Percentiles rank a stretch among this genome's conserved stretches.
phyloP scores from a whole-genome alignment of 352 stramenopile species.

The Pythium utonaiense region DNA sequence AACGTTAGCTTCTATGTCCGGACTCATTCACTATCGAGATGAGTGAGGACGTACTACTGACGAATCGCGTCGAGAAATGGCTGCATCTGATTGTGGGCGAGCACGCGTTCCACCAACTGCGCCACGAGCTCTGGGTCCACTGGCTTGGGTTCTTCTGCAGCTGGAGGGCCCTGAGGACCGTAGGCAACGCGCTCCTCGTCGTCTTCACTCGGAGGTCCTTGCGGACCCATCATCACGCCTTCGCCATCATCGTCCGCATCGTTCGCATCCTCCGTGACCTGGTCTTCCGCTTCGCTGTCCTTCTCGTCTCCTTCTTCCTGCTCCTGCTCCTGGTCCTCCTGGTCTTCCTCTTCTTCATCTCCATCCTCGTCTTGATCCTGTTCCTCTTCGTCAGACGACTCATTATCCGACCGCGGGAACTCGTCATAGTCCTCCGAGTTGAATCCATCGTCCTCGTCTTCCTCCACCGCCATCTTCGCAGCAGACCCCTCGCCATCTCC shows the following conservation, averaged over 20 bases:
- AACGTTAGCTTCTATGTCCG: not conserved
- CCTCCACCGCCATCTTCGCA: constrained; percentile 1
- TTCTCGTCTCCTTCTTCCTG: constrained; percentile 1
- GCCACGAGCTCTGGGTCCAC: constrained; percentile 25
- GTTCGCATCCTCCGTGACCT: not conserved
- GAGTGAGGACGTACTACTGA: constrained; percentile 20
- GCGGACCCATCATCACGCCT: not conserved
- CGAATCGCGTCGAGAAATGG: constrained; percentile 58
- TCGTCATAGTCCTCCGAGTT: constrained; percentile 43
- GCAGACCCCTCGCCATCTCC: not conserved
- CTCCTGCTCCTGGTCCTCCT: not conserved
- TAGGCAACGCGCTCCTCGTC: not conserved
- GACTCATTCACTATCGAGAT: not conserved
- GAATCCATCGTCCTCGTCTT: constrained; percentile 36
- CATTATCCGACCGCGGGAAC: not conserved
- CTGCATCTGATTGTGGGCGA: constrained; percentile 70
- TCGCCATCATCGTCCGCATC: not conserved
- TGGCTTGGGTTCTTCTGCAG: not conserved
- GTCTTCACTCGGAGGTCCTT: not conserved
- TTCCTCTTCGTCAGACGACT: constrained; percentile 11
- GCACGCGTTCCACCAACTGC: constrained; percentile 51
- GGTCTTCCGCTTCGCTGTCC: not conserved
- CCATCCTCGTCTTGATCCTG: not conserved
- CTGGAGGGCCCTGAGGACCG: constrained; percentile 8
- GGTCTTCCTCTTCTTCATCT: constrained; percentile 2